A percentile compares a stretch with the other conserved stretches of the same genome.
Evolutionary conservation across 306 rosid genomes (phyloP).

Genomic region (Vigna angularis): DNA sequence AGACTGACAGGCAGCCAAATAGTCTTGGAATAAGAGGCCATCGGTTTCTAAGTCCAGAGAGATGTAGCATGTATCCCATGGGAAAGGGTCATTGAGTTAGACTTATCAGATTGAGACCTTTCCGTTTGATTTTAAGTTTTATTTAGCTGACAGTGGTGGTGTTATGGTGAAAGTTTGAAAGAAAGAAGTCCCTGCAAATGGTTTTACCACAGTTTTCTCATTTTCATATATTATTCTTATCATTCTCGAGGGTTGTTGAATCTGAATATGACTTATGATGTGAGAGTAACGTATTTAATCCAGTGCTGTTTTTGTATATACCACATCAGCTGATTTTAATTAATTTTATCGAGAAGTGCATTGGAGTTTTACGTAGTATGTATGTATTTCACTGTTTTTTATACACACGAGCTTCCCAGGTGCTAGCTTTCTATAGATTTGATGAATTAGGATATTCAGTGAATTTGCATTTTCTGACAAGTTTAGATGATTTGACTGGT

Average conservation of each 20-base stretch:
- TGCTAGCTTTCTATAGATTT: not conserved
- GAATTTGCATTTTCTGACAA: not conserved
- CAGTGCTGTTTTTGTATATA: not conserved
- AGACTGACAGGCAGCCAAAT: not conserved
- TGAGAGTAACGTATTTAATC: not conserved
- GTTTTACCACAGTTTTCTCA: not conserved
- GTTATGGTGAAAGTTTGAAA: not conserved
- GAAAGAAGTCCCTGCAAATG: not conserved
- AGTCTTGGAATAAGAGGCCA: not conserved
- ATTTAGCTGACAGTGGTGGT: not conserved
- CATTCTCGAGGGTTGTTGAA: not conserved
- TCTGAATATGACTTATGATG: not conserved
- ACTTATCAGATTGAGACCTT: not conserved
- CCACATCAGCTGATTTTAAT: not conserved
- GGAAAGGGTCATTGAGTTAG: not conserved
- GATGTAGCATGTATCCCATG: too few species aligned
- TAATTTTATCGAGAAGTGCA: not conserved
- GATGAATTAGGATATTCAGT: not conserved
- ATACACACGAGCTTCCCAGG: not conserved
- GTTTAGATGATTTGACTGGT: constrained; percentile 29
- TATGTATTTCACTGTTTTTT: not conserved
- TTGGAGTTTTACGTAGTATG: not conserved
- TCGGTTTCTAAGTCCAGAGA: too few species aligned
- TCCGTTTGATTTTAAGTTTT: not conserved
- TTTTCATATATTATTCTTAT: not conserved